Evolutionary conservation across 1,139 yeast genomes (phyloP), one percentile per base, ranked within the genome.

Genomic region (Geotrichum aggregatum): DNA sequence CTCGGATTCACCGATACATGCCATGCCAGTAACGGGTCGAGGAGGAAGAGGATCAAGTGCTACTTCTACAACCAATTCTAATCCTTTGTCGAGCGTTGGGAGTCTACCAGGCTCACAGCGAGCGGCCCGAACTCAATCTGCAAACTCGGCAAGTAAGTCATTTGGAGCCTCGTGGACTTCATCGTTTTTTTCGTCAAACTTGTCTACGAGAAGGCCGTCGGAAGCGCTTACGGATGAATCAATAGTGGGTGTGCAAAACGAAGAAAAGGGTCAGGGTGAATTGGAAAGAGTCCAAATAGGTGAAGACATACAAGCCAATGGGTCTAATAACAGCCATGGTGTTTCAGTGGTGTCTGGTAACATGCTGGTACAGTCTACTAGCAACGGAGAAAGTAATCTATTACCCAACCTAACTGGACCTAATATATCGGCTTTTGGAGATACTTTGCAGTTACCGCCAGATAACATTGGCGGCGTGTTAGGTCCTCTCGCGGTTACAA

Each of bases 191-290:
- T 24, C 28, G 28, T 30, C 38, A 22, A 43, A 43, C 21, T 38
- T 21, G 18, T 38, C 41, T 11, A 19, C 16, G 18, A 30, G 38
- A 11, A 16, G 50, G 10, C 44, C 45, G 22, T 47, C 50, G 1
- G 38, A 26, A 18, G 50, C 50, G 8, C 39, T 40, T 13, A 47
- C 50, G 1, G 50, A 47, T 30, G 45, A 47, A n/a, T 39, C 50
- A 3, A 10, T 21, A 8, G 21, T 38, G 13, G 16, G 41, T 11
- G 41, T 7, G 4, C n/a, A 16, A 5, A 38, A 21, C 11, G 41
- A 38, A 16, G 41, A 38, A 6, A 38, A 18, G 5, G 21, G 21
- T 38, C 8, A 8, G 8, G 21, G 21, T 38, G 22, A 8, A 10
- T 38, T 24, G 28, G 28, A 24, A 24, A 24, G 8, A 24, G 8